A percentile compares a stretch with the other conserved stretches of the same genome.
These are phyloP conservation scores for Naematelia encephala DNA, from an alignment of 768 basidiomycete genomes.

Conservation along the genomic window DNA sequence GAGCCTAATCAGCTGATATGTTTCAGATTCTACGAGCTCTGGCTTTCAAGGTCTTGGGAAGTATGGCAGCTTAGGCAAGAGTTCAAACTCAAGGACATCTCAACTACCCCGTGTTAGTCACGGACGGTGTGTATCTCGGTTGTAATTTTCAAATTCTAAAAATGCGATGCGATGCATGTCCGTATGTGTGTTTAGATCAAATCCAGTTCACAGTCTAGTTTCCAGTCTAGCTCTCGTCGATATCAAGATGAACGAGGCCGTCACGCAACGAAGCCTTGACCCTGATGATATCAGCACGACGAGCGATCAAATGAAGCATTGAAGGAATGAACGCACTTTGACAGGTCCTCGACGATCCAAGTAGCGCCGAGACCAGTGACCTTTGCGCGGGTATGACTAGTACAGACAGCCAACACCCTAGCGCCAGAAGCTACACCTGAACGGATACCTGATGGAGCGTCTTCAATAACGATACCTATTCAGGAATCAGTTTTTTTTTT, in stretches of 20 bases:
- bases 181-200: background rate
- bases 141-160: background rate
- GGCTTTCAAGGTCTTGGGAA: conserved; percentile 77
- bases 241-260: conserved; percentile 2
- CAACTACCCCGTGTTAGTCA: background rate
- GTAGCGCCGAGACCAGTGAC: conserved; percentile 62
- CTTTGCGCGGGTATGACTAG: conserved; percentile 63
- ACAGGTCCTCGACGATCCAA: conserved; percentile 66
- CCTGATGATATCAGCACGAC: conserved; percentile 6
- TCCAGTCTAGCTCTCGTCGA: conserved; percentile 5
- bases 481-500: conserved; percentile 4
- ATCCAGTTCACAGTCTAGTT: background rate
- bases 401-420: conserved; percentile 75
- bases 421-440: conserved; percentile 74
- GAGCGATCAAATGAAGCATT: background rate
- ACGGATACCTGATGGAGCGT: conserved; percentile 77
- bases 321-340: conserved; percentile 5
- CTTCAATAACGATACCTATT: conserved; percentile 71
- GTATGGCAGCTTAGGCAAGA: conserved; percentile 35
- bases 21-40: conserved; percentile 71
- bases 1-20: conserved; percentile 8
- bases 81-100: background rate
- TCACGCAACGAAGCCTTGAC: conserved; percentile 1
- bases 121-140: background rate
- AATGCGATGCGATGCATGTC: background rate